These are phyloP conservation scores for Spathaspora arborariae DNA, from an alignment of 805 yeast genomes.

Conservation along the genomic window DNA sequence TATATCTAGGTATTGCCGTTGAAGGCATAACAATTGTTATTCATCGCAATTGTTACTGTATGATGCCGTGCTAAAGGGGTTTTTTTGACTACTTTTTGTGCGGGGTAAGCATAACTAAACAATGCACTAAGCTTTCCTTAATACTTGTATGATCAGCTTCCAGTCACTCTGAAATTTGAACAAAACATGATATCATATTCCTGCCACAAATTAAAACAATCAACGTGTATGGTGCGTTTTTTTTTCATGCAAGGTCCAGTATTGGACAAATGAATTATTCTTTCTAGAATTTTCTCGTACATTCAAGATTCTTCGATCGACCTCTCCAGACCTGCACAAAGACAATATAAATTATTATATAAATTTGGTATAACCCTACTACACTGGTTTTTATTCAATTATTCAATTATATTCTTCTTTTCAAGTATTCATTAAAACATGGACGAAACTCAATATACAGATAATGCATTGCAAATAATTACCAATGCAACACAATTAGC, in stretches of 20 bases:
- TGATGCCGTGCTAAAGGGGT: too few relatives aligned
- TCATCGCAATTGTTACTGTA: background rate
- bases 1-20: too few relatives aligned
- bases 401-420: background rate
- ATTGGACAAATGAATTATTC: background rate
- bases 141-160: too few relatives aligned
- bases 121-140: too few relatives aligned
- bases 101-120: too few relatives aligned
- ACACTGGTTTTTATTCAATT: too few relatives aligned
- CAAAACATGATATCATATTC: too few relatives aligned
- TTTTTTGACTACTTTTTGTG: too few relatives aligned
- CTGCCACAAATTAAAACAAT: too few relatives aligned
- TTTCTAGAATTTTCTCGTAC: background rate
- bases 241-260: background rate
- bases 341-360: background rate
- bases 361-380: background rate
- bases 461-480: constrained; percentile 81
- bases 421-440: constrained; percentile 18
- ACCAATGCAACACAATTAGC: constrained; percentile 81
- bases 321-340: background rate
- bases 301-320: background rate
- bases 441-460: constrained; percentile 84
- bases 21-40: too few relatives aligned
- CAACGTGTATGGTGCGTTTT: background rate
- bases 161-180: too few relatives aligned